Percentiles rank a stretch among this genome's conserved stretches.
These are phyloP conservation scores for Buxus sempervirens DNA, from an alignment of 164 flowering plant species.

Conservation along the genomic window DNA sequence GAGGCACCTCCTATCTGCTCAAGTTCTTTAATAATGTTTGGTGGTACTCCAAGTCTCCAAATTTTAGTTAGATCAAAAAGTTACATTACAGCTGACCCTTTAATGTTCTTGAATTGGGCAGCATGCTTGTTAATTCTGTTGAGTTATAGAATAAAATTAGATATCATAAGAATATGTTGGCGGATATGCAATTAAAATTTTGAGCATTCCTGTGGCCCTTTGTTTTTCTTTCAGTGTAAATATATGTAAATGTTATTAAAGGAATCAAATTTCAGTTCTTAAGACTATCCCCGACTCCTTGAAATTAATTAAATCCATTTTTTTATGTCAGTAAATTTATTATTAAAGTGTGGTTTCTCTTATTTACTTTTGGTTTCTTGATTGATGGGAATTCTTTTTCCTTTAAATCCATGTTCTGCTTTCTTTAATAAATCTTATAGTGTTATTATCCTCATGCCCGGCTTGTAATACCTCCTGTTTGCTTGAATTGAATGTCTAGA, in stretches of 20 bases:
- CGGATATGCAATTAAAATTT: conserved; percentile 2
- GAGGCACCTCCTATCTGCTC: conserved; percentile 30
- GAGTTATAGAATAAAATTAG: conserved; percentile 1
- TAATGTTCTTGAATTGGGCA: background rate
- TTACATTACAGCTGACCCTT: background rate
- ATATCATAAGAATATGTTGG: conserved; percentile 3
- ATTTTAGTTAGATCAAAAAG: background rate
- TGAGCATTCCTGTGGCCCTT: background rate
- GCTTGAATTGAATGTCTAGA: background rate
- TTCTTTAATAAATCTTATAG: too few species aligned
- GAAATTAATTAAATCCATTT: background rate
- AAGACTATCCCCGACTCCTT: background rate
- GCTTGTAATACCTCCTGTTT: background rate
- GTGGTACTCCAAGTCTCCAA: background rate
- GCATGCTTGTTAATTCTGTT: background rate
- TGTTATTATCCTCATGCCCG: background rate
- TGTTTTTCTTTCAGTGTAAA: conserved; percentile 13
- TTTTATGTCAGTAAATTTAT: conserved; percentile 3
- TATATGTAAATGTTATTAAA: conserved; percentile 5
- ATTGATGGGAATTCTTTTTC: too few species aligned
- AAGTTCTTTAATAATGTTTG: conserved; percentile 17
- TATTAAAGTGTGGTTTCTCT: background rate
- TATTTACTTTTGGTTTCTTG: background rate
- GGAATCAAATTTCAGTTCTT: conserved; percentile 5
- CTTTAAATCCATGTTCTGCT: too few species aligned